A percentile compares a stretch with the other conserved stretches of the same genome.
phyloP scores from a whole-genome alignment of 2,329 filamentous ascomycete genomes.

The Colletotrichum viniferum region DNA sequence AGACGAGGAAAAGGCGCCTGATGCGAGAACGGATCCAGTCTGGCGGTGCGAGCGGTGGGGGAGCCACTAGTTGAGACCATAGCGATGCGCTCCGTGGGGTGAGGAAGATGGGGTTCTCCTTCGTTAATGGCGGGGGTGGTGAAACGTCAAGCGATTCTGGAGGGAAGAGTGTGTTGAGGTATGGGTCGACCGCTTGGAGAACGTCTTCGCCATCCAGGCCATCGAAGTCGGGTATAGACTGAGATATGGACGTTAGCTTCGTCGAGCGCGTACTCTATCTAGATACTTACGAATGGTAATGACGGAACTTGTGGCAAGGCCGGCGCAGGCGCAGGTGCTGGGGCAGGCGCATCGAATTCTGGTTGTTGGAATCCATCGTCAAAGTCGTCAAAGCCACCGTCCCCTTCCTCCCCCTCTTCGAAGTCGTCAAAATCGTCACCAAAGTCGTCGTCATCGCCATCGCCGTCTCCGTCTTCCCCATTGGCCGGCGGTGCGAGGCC shows the following conservation, averaged over 20 bases:
- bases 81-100: conserved; percentile 87
- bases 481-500: conserved; percentile 13
- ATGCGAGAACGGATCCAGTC: conserved; percentile 98
- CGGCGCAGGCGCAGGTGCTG: conserved; percentile 31
- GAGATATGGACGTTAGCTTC: conserved; percentile 26
- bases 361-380: conserved; percentile 72
- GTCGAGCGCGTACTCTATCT: not conserved
- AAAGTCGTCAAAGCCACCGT: conserved; percentile 70
- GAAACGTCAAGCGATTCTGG: conserved; percentile 58
- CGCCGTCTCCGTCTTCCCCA: conserved; percentile 31
- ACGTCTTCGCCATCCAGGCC: conserved; percentile 66
- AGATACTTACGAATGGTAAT: conserved; percentile 49
- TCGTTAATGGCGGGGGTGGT: conserved; percentile 53
- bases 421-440: conserved; percentile 68
- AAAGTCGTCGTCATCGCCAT: conserved; percentile 50
- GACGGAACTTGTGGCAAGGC: conserved; percentile 36
- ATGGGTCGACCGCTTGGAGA: conserved; percentile 64
- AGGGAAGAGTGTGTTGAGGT: conserved; percentile 70
- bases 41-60: conserved; percentile 90
- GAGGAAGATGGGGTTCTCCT: conserved; percentile 72
- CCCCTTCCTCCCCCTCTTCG: conserved; percentile 60
- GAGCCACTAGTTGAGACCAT: conserved; percentile 95
- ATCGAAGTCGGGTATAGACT: conserved; percentile 74
- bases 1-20: conserved; percentile 91
- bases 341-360: conserved; percentile 36